Percentiles rank a stretch among this genome's conserved stretches.
Evolutionary conservation across 495 filamentous ascomycete genomes (phyloP).

Genomic region (Halenospora varia): DNA sequence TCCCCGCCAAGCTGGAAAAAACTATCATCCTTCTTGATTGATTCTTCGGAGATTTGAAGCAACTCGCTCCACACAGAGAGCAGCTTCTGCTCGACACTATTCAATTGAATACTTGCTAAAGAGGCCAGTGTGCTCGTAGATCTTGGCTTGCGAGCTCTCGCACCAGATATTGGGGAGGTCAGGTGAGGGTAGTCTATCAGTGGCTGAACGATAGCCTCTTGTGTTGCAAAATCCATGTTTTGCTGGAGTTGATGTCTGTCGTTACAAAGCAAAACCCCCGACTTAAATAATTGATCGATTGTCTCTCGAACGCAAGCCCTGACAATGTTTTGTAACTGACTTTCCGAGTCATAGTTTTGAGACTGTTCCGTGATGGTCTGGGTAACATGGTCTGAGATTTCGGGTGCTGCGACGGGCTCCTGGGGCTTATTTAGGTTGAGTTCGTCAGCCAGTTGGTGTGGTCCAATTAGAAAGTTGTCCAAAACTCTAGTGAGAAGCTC

Average conservation of each 20-base stretch:
- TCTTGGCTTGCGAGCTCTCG: not conserved
- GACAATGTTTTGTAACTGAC: not conserved
- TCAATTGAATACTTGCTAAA: not conserved
- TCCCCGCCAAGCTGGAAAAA: conserved; percentile 66
- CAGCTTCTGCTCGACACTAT: not conserved
- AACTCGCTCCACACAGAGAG: conserved; percentile 5
- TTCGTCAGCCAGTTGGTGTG: conserved; percentile 4
- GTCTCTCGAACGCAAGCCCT: conserved; percentile 4
- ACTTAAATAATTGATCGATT: conserved; percentile 7
- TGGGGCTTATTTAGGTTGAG: not conserved
- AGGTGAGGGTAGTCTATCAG: conserved; percentile 5
- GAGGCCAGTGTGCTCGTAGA: not conserved
- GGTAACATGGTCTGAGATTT: not conserved
- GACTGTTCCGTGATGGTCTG: not conserved
- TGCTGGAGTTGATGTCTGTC: not conserved
- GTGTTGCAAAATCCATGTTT: not conserved
- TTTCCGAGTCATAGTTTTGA: not conserved
- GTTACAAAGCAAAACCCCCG: not conserved
- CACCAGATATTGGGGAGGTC: not conserved
- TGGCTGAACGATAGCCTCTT: not conserved
- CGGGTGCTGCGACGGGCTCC: not conserved
- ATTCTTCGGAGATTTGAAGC: conserved; percentile 12
- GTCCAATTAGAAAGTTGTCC: not conserved
- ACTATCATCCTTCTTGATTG: conserved; percentile 49
- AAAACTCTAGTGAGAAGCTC: not conserved